Evolutionary conservation across 352 stramenopile species (phyloP), one percentile per base, ranked within the genome.

Genomic region (Phytophthora sansomeana): DNA sequence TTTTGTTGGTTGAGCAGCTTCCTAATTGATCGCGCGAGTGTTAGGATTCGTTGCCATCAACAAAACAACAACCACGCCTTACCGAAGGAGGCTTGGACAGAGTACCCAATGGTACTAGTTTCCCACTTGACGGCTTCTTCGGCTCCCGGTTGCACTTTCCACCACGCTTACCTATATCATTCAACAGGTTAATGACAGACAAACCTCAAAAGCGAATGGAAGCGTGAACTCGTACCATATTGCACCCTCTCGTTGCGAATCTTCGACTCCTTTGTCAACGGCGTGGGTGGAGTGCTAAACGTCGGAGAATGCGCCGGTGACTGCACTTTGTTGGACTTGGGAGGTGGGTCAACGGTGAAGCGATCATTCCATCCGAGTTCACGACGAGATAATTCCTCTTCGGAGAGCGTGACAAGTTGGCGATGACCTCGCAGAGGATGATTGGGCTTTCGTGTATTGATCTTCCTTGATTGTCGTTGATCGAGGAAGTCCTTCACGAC

Each of bases 361-460:
- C 83, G 83, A 57, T 89, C 81, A 38, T 94, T 90, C 83, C 83
- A 94, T 6, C 78, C 85, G 49, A 84, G 80, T 35, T 94, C 83
- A 28, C 82, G 83, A 32, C 84, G 73, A 48, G 81, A 75, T 21
- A 92, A 52, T 50, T 91, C 72, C 32, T 87, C 63, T 21, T 86
- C 67, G 0, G 69, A 80, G 1, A 82, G 72, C 13, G 66, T 75
- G 41, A 85, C 74, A 1, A 85, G 75, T 11, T 77, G 68, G 7
- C 73, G 83, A 19, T 79, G 74, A 7, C 63, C 47, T 21, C 74
- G 72, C 33, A 72, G 57, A 2, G 58, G 56, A 36, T 72, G 72
- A 14, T 51, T 62, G 16, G 54, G 35, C 17, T 57, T 67, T 30
- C 56, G 71, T 13, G 39, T 19, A 17, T 35, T 52, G 35, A 60